Evolutionary conservation across 176 grass and related monocot species (phyloP).

Genomic region (Pontederia crassipes): DNA sequence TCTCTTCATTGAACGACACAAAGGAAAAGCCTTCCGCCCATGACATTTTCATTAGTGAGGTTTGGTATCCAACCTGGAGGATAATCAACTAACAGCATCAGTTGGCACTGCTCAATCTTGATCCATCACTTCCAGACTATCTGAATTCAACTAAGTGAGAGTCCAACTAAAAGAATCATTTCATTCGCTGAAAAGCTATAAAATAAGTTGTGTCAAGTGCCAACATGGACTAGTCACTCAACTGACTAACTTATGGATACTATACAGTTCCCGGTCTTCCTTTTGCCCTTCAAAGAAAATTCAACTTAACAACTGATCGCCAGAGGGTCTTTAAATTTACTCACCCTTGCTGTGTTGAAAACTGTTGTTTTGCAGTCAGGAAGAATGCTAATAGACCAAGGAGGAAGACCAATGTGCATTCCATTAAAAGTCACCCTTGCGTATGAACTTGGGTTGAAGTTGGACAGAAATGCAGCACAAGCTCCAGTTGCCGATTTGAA

Average conservation of each 20-base stretch:
- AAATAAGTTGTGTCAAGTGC: too few relatives aligned
- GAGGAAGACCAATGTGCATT: conserved; percentile 44
- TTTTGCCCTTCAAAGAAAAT: not conserved
- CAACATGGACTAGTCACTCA: too few relatives aligned
- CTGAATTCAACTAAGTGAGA: not conserved
- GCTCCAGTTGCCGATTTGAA: conserved; percentile 54
- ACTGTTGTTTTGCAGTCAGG: conserved; percentile 74
- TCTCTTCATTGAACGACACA: conserved; percentile 68
- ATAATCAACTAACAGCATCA: not conserved
- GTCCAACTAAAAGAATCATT: not conserved
- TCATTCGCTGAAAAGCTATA: too few relatives aligned
- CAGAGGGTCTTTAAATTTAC: conserved; percentile 1
- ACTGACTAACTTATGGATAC: too few relatives aligned
- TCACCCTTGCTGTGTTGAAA: conserved; percentile 89
- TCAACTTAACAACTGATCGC: not conserved
- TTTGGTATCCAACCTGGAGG: conserved; percentile 52
- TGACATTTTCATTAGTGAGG: conserved; percentile 48
- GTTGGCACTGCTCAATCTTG: too few relatives aligned
- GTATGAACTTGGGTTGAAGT: conserved; percentile 39
- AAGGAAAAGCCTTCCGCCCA: conserved; percentile 41
- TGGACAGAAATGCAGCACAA: conserved; percentile 79
- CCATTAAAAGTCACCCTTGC: conserved; percentile 56
- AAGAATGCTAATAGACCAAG: conserved; percentile 94
- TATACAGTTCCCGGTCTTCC: too few relatives aligned
- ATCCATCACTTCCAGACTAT: not conserved